Base-by-base conservation (phyloP, 2,329 filamentous ascomycete species). In the Aureobasidium mangrovei region DNA sequence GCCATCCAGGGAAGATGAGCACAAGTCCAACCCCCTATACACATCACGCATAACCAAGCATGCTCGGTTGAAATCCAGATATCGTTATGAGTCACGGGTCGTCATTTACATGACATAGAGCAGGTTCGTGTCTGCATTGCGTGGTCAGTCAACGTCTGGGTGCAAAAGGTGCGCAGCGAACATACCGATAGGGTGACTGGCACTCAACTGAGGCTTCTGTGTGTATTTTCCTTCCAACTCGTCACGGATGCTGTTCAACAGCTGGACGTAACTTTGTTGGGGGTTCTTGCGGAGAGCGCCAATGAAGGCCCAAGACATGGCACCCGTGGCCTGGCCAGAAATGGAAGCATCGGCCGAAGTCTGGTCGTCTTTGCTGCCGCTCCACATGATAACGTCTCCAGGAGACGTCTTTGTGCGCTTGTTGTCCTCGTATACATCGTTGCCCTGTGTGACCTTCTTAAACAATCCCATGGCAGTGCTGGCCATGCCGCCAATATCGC, bases 241-340 rank as follows among this genome's bases (percentile, higher is more conserved):
- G 55, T 95, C 91, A 56, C 93, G 87, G 65, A 98, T 91, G 70
- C 85, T 95, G 77, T 96, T 97, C 61, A 98, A 79, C 56, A 98
- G 76, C 75, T 96, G 85, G 48, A 97, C 88, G 67, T 98, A 98
- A 73, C 86, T 95, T 75, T 97, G 93, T 68, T 95, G 85, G 0
- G 89, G 89, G 67, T 95, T 95, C 75, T 91, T 89, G 77, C 87
- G 91, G 65, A 97, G 79, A 24, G 91, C 85, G 1, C 80, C 83
- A 69, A 98, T 93, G 70, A 98, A 98, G 2, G 93, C 93, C 83
- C 87, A 96, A 3, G 90, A 95, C 93, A 98, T 97, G 70, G 93
- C 93, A 54, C 93, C 93, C 0, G 93, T 98, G 33, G 93, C 91
- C 72, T 96, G 80, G 55, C 88, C 83, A 41, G 79, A 82, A 61